These are phyloP conservation scores for Umbilicaria muhlenbergii DNA, from an alignment of 495 filamentous ascomycete genomes.

Conservation along the genomic window DNA sequence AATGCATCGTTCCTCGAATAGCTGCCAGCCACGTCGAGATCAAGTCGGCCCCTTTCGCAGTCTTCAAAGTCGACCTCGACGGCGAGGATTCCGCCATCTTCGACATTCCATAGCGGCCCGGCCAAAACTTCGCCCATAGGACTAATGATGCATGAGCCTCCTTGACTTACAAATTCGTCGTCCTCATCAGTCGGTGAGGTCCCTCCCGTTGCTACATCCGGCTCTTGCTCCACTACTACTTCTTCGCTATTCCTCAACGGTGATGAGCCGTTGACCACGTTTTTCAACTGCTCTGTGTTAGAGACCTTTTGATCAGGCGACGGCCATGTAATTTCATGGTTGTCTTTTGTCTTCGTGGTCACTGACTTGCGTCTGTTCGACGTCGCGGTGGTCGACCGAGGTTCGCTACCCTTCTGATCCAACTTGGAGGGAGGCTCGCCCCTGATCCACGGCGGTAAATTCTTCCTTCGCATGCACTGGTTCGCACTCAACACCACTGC, in stretches of 20 bases:
- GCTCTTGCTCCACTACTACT: too few relatives aligned
- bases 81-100: slow-evolving; percentile 37
- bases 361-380: slow-evolving; percentile 13
- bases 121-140: slow-evolving; percentile 64
- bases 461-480: slow-evolving; percentile 50
- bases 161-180: slow-evolving; percentile 43
- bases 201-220: neutral
- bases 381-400: slow-evolving; percentile 4
- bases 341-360: slow-evolving; percentile 28
- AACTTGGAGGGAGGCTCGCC: slow-evolving; percentile 3
- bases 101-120: slow-evolving; percentile 73
- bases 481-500: slow-evolving; percentile 81
- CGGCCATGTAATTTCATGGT: slow-evolving; percentile 39
- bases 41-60: slow-evolving; percentile 42
- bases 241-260: too few relatives aligned
- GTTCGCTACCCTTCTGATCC: neutral
- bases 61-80: slow-evolving; percentile 46
- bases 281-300: neutral
- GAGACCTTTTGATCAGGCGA: neutral
- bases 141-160: slow-evolving; percentile 69
- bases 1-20: slow-evolving; percentile 78
- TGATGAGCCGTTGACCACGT: too few relatives aligned
- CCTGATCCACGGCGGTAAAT: slow-evolving; percentile 43
- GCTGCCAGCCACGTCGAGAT: slow-evolving; percentile 59
- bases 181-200: slow-evolving; percentile 2